Percentiles rank a stretch among this genome's conserved stretches.
Conservation (phyloP, 192 early-diverging fungal genomes). For the Coemansia reversa region DNA sequence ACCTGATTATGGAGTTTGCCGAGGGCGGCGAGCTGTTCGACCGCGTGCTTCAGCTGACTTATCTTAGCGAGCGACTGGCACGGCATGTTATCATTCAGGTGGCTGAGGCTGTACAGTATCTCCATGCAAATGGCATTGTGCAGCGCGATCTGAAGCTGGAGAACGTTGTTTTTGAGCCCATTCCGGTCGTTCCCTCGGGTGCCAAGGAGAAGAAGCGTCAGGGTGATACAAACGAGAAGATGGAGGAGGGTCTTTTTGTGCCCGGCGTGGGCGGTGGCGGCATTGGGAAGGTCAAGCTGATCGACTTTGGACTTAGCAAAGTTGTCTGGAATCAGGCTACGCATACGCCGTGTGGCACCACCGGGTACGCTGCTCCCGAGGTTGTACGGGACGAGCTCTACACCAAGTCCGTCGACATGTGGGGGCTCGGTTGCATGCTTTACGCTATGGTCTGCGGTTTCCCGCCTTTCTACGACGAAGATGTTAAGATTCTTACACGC, state of each 20-base stretch:
- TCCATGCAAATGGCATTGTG: constrained; percentile 83
- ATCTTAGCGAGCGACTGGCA: constrained; percentile 73
- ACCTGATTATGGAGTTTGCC: constrained; percentile 77
- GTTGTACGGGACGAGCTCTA: constrained; percentile 80
- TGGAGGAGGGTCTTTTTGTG: constrained; percentile 73
- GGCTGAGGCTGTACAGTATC: constrained; percentile 76
- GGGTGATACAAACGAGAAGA: constrained; percentile 63
- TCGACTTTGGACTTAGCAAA: constrained; percentile 89
- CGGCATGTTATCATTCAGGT: constrained; percentile 87
- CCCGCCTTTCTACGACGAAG: constrained; percentile 83
- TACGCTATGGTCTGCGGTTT: constrained; percentile 81
- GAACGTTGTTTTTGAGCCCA: constrained; percentile 79
- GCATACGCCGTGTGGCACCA: constrained; percentile 88
- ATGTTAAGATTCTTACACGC: constrained; percentile 70
- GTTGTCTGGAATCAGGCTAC: constrained; percentile 80
- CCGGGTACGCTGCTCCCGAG: constrained; percentile 92
- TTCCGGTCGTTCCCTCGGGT: constrained; percentile 59
- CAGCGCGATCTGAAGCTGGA: constrained; percentile 95
- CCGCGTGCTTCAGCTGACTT: constrained; percentile 77
- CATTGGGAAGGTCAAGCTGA: constrained; percentile 81
- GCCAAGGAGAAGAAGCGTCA: constrained; percentile 50
- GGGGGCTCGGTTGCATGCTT: constrained; percentile 83
- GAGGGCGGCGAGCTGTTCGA: constrained; percentile 92
- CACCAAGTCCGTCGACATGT: constrained; percentile 82
- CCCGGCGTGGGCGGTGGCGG: constrained; percentile 76